These are phyloP conservation scores for Solanum megistacrolobum DNA, from an alignment of 257 asterid species.

Conservation along the genomic window DNA sequence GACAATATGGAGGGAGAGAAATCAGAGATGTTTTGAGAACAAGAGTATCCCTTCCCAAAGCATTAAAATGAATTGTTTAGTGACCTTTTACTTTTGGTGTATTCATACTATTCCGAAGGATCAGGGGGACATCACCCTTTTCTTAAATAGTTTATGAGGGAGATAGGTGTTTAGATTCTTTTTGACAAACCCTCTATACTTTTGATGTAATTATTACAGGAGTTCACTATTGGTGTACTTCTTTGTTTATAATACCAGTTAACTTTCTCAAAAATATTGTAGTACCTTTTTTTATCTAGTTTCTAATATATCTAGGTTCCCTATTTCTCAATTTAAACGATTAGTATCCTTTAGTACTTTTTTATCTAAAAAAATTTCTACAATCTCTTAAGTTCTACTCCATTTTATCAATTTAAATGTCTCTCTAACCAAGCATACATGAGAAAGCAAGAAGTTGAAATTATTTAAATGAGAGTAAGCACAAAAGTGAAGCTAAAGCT, in stretches of 20 bases:
- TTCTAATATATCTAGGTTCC: background rate
- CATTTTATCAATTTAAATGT: background rate
- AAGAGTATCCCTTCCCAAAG: background rate
- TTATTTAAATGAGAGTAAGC: background rate
- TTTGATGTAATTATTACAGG: too few species aligned
- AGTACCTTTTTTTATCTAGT: background rate
- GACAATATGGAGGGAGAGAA: background rate
- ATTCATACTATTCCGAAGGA: too few species aligned
- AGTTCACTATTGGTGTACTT: background rate
- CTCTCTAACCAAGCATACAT: background rate
- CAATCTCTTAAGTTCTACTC: background rate
- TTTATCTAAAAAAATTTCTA: background rate
- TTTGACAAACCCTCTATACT: too few species aligned
- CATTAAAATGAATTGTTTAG: background rate
- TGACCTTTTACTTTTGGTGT: too few species aligned
- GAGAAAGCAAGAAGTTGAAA: background rate
- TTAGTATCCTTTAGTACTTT: background rate
- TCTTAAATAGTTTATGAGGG: too few species aligned
- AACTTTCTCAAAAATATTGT: background rate
- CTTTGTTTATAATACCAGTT: background rate
- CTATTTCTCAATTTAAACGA: background rate
- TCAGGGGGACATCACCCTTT: too few species aligned
- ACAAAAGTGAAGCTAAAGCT: background rate
- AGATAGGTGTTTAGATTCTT: too few species aligned
- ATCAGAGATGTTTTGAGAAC: background rate